Evolutionary conservation across 2,329 filamentous ascomycete genomes (phyloP).

Genomic region (Dothistroma septosporum): DNA sequence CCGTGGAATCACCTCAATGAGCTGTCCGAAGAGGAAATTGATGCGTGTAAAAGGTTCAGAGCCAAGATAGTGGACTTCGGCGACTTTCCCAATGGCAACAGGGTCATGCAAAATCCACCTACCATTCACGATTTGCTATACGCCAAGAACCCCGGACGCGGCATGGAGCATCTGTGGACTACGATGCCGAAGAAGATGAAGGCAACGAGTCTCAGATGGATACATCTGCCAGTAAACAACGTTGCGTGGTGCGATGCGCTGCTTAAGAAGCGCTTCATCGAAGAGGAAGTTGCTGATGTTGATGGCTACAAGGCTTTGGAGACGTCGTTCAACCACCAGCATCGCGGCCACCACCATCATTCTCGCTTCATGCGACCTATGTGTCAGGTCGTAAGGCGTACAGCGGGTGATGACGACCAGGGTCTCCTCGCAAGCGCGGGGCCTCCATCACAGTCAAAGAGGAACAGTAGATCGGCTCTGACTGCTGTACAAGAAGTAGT

Average conservation of each 20-base stretch:
- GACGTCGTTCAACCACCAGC: conserved; percentile 59
- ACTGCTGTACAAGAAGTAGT: background rate
- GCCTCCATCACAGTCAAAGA: background rate
- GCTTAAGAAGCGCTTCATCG: conserved; percentile 61
- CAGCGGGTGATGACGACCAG: conserved; percentile 15
- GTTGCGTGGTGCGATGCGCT: conserved; percentile 61
- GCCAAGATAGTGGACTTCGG: conserved; percentile 27
- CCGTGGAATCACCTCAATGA: conserved; percentile 37
- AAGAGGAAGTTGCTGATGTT: conserved; percentile 58
- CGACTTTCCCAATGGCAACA: conserved; percentile 26
- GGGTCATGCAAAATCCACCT: conserved; percentile 17
- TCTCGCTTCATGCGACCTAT: conserved; percentile 60
- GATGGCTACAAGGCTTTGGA: conserved; percentile 61
- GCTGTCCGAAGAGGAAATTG: conserved; percentile 21
- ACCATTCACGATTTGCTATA: conserved; percentile 26
- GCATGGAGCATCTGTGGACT: conserved; percentile 20
- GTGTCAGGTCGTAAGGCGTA: conserved; percentile 35
- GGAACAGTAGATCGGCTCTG: background rate
- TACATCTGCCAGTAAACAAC: conserved; percentile 48
- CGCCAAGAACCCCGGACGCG: conserved; percentile 16
- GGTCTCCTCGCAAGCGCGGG: conserved; percentile 2
- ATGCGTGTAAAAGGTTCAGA: conserved; percentile 20
- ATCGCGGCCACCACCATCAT: conserved; percentile 55
- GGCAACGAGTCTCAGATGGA: conserved; percentile 43
- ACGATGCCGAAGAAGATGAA: conserved; percentile 41